Percentiles rank a stretch among this genome's conserved stretches.
Conservation (phyloP, 768 basidiomycete species). For the Hemileccinum impolitum region DNA sequence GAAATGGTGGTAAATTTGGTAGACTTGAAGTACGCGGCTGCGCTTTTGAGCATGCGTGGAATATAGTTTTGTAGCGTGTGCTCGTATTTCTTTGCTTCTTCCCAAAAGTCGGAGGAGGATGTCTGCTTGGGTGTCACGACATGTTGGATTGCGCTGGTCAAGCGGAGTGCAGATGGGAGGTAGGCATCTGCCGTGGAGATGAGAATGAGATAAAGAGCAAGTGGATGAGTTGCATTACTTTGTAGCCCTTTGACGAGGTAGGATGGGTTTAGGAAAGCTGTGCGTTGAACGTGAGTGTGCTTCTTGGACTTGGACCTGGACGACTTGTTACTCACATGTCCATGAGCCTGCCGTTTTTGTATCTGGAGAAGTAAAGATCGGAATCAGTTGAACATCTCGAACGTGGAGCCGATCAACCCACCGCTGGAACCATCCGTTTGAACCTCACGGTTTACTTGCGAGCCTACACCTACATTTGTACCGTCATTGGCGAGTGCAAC, state of each 20-base stretch:
- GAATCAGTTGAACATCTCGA: no score
- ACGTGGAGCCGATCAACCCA: no score
- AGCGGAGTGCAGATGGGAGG: not conserved
- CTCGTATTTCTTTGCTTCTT: slow-evolving; percentile 3
- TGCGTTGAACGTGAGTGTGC: not conserved
- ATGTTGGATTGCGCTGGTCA: not conserved
- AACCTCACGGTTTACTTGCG: not conserved
- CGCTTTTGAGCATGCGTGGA: slow-evolving; percentile 4
- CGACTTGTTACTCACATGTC: not conserved
- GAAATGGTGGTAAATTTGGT: slow-evolving; percentile 2
- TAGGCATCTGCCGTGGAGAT: not conserved
- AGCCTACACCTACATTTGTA: not conserved
- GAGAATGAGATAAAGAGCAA: not conserved
- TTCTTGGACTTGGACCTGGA: no score
- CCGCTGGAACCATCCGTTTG: not conserved
- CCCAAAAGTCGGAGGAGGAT: slow-evolving; percentile 11
- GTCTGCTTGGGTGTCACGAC: not conserved
- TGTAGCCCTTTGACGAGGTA: not conserved
- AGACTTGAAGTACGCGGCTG: slow-evolving; percentile 1
- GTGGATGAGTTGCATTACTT: not conserved
- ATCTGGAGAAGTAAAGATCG: not conserved
- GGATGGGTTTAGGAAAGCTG: not conserved
- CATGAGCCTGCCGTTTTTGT: not conserved
- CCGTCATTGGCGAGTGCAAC: not conserved
- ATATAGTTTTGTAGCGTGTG: slow-evolving; percentile 1